phyloP scores from a whole-genome alignment of 257 asterid species.

The Nicotiana obtusifolia region DNA sequence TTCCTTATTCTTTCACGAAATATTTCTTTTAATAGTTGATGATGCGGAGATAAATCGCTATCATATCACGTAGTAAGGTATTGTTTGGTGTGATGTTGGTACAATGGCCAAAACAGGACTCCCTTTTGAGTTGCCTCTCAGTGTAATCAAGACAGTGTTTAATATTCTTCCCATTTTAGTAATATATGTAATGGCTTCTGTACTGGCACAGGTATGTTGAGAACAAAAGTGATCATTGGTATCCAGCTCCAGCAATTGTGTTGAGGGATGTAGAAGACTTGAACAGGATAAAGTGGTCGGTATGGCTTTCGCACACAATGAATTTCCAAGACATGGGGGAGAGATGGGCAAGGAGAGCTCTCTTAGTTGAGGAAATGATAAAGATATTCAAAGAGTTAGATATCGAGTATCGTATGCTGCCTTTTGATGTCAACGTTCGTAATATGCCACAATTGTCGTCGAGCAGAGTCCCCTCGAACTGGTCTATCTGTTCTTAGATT shows the following conservation, averaged over 20 bases:
- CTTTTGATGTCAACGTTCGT: conserved; percentile 62
- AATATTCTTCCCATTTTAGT: not conserved
- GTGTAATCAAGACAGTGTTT: not conserved
- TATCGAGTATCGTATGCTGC: conserved; percentile 77
- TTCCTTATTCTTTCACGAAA: not conserved
- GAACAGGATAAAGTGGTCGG: conserved; percentile 73
- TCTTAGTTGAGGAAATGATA: conserved; percentile 73
- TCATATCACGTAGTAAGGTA: too few species aligned
- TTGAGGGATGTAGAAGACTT: conserved; percentile 82
- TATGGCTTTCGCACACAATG: conserved; percentile 74
- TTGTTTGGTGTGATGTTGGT: too few species aligned
- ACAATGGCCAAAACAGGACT: not conserved
- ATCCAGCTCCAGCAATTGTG: conserved; percentile 64
- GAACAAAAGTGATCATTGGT: conserved; percentile 70
- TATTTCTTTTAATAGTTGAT: not conserved
- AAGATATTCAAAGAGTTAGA: conserved; percentile 67
- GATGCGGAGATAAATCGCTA: too few species aligned
- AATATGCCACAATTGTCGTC: conserved; percentile 59
- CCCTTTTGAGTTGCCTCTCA: not conserved
- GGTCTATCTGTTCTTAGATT: conserved; percentile 33
- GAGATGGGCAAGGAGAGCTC: conserved; percentile 70
- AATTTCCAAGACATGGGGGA: conserved; percentile 91
- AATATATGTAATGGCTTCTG: not conserved
- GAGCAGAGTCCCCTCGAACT: conserved; percentile 60
- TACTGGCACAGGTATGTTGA: conserved; percentile 49